phyloP scores from a whole-genome alignment of 805 yeast species.

The Nakazawaea wyomingensis region DNA sequence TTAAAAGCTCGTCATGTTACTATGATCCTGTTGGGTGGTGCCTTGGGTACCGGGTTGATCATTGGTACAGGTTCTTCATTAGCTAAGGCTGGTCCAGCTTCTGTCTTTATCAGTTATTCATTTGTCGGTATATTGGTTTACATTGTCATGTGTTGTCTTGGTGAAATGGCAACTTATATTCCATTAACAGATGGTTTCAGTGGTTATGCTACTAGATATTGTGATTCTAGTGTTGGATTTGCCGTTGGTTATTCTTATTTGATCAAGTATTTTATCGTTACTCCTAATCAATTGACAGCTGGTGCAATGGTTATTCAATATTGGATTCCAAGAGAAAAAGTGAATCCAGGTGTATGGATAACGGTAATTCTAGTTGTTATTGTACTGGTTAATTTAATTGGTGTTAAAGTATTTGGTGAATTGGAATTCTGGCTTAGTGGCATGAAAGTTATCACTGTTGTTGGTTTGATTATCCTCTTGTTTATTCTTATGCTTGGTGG shows the following conservation, averaged over 20 bases:
- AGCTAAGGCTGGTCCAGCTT: conserved; percentile 63
- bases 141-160: conserved; percentile 54
- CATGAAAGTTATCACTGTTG: conserved; percentile 58
- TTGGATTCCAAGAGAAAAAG: conserved; percentile 38
- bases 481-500: conserved; percentile 73
- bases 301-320: conserved; percentile 49
- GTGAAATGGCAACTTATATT: conserved; percentile 51
- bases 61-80: conserved; percentile 74
- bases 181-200: conserved; percentile 54
- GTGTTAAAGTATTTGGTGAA: conserved; percentile 46
- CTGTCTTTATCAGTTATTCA: conserved; percentile 57
- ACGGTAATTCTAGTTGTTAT: conserved; percentile 38
- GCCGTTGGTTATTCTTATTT: conserved; percentile 53
- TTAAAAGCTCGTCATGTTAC: conserved; percentile 47
- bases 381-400: conserved; percentile 35
- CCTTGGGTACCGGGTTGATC: conserved; percentile 74
- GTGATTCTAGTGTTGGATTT: conserved; percentile 49
- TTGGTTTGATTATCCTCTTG: conserved; percentile 61
- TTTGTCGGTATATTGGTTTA: conserved; percentile 68
- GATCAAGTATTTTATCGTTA: conserved; percentile 45
- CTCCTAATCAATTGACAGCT: conserved; percentile 55
- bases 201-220: conserved; percentile 48
- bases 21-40: conserved; percentile 76
- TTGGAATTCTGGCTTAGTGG: conserved; percentile 54
- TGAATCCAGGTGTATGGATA: conserved; percentile 53